Evolutionary conservation across 192 early-diverging fungal genomes (phyloP), one percentile per base, ranked within the genome.

Genomic region (Funneliformis mosseae): DNA sequence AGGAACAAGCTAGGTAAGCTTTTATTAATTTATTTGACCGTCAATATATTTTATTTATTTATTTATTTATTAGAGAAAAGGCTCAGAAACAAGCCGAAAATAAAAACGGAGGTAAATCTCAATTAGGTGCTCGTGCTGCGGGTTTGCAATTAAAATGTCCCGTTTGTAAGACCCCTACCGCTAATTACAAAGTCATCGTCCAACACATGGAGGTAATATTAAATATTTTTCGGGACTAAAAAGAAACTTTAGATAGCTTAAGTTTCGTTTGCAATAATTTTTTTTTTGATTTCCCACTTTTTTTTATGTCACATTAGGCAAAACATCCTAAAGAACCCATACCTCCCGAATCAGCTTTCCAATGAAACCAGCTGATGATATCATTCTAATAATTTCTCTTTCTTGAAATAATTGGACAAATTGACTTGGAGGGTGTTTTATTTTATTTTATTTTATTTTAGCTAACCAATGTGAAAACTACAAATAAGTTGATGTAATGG

Each of bases 201-300:
- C 69, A 77, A 23, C 84, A 84, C 55, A 83, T 83, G 82, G 84
- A 84, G 80, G 82, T 83, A 50, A 75, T 84, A 46, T 27, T 83
- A 2, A 39, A 0, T 43, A 23, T 71, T n/a, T 16, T 10, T 12
- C 18, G 7, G 9, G 23, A 9, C 16, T n/a, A 45, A 5, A n/a
- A n/a, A n/a, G n/a, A n/a, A n/a, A n/a, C n/a, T n/a, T n/a, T n/a
- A n/a, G 33, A 33, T 33, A 33, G 3, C 33, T 33, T 33, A 33
- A 33, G 33, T 2, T 33, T 45, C 45, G 3, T 46, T 12, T 42
- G 23, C 21, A 43, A 55, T 5, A 25, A 73, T 33, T 39, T 62
- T 42, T 9, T 12, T 76, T 42, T 64, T 64, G 16, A 43, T 14
- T 62, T 28, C n/a, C n/a, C 14, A 21, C 14, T 61, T 33, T 43